Conservation (phyloP, 2,329 filamentous ascomycete genomes). For the Diaporthe humulicola region DNA sequence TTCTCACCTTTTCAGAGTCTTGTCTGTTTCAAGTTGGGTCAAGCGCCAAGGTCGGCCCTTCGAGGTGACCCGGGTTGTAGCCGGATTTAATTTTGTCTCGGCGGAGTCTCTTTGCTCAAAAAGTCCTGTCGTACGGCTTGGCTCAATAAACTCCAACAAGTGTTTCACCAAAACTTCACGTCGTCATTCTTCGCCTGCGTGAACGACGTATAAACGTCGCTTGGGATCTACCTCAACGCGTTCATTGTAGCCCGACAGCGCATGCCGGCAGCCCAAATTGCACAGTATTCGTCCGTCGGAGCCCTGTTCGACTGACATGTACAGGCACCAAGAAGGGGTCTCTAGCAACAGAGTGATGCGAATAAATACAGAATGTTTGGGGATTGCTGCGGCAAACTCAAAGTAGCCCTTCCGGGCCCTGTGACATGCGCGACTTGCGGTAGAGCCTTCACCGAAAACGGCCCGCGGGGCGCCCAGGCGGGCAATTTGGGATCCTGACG, state of each 20-base stretch:
- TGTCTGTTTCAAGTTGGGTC: slow-evolving; percentile 3
- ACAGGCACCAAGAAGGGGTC: background rate
- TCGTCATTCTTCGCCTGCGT: background rate
- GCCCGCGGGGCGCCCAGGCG: background rate
- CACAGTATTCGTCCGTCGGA: no score
- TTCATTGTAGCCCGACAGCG: no score
- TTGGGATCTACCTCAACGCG: background rate
- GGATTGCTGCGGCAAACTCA: background rate
- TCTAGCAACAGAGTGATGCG: background rate
- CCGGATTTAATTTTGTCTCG: background rate
- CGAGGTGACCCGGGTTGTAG: background rate
- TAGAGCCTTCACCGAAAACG: no score
- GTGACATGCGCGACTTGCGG: no score
- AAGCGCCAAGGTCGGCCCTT: background rate
- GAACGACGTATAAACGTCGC: no score
- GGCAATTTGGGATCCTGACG: background rate
- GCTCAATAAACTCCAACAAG: background rate
- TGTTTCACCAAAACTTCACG: background rate
- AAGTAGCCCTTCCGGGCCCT: background rate
- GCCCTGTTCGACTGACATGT: no score
- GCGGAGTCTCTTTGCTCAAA: background rate
- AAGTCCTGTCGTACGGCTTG: background rate
- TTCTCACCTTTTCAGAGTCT: background rate
- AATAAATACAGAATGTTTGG: background rate
- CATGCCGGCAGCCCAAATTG: no score